These are phyloP conservation scores for Calonectria pseudoturangicola DNA, from an alignment of 2,329 filamentous ascomycete genomes.

Conservation along the genomic window DNA sequence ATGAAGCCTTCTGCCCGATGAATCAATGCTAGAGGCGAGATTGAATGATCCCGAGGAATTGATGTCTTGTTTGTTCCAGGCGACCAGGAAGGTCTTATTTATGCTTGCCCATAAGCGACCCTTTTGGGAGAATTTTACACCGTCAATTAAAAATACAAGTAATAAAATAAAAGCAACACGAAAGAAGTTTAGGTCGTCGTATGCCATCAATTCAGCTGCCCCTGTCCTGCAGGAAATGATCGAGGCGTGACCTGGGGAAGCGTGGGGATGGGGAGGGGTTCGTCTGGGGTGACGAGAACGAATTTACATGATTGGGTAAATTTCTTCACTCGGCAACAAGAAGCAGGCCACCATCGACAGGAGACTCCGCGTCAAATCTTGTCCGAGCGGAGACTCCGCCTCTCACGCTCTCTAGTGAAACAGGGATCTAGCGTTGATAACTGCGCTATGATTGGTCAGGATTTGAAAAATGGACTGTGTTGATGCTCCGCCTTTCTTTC, in stretches of 20 bases:
- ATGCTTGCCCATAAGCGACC: neutral
- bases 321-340: neutral
- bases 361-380: constrained; percentile 27
- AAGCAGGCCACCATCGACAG: constrained; percentile 23
- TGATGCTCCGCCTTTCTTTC: too few species aligned
- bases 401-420: neutral
- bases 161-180: neutral
- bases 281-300: constrained; percentile 32
- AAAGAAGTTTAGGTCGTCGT: neutral
- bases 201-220: neutral
- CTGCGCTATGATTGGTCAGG: neutral
- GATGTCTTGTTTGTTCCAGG: neutral
- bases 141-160: neutral
- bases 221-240: constrained; percentile 4
- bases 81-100: constrained; percentile 31
- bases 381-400: constrained; percentile 36
- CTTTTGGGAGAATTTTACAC: neutral
- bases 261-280: constrained; percentile 13
- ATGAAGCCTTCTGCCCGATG: neutral
- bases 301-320: constrained; percentile 29
- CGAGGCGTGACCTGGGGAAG: constrained; percentile 33
- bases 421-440: neutral
- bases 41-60: neutral
- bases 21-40: neutral
- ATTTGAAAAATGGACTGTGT: too few species aligned